Conservation (phyloP, 2,329 filamentous ascomycete genomes). For the Pseudogymnoascus sp. region DNA sequence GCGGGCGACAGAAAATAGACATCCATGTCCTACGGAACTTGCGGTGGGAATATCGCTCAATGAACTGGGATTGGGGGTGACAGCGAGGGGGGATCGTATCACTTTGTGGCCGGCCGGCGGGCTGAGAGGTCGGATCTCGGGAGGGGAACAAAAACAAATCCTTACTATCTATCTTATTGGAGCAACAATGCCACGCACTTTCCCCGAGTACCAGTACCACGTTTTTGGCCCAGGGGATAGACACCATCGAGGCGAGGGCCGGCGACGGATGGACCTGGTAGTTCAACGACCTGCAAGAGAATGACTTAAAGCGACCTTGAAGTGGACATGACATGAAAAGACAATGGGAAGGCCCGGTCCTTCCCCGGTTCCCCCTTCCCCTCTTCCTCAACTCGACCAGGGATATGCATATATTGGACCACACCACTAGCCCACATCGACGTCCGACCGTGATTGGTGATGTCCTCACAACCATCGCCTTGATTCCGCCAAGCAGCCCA, state of each 20-base stretch:
- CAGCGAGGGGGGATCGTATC: background rate
- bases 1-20: background rate
- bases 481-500: background rate
- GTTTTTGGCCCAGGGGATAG: background rate
- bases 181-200: background rate
- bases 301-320: background rate
- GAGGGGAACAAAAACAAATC: background rate
- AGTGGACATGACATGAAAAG: background rate
- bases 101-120: background rate
- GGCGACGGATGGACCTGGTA: background rate
- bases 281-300: background rate
- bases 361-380: background rate
- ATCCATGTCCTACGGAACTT: constrained; percentile 1
- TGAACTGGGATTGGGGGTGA: background rate
- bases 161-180: background rate
- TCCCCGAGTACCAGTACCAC: background rate
- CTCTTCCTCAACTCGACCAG: background rate
- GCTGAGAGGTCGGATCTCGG: background rate
- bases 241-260: background rate
- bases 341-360: background rate
- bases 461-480: background rate
- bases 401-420: background rate
- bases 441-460: background rate
- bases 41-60: background rate
- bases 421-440: background rate